These are phyloP conservation scores for Candida oleophila DNA, from an alignment of 805 yeast species.

Conservation along the genomic window DNA sequence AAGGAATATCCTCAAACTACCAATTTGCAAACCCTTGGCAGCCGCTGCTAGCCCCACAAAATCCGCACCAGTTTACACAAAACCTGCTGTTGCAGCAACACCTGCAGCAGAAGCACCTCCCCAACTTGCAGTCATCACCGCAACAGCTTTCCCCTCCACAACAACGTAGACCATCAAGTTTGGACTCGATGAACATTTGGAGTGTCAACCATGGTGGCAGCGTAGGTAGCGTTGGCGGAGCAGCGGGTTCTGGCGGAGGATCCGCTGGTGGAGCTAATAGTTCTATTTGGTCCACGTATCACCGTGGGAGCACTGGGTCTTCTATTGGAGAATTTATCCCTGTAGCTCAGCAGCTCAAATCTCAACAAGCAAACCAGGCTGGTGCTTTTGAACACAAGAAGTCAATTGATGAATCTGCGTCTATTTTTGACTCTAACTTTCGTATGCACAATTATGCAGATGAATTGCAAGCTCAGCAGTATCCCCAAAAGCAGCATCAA, in stretches of 20 bases:
- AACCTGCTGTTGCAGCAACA: slow-evolving; percentile 3
- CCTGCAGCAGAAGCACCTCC: background rate
- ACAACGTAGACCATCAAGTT: slow-evolving; percentile 4
- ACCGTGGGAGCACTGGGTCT: slow-evolving; percentile 1
- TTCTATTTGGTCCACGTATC: slow-evolving; percentile 4
- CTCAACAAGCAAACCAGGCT: background rate
- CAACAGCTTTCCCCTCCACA: background rate
- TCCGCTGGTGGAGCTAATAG: background rate
- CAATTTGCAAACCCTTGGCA: slow-evolving; percentile 7
- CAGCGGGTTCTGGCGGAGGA: background rate
- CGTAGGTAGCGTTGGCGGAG: background rate
- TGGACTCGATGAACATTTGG: slow-evolving; percentile 6
- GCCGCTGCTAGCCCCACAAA: background rate
- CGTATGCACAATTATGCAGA: slow-evolving; percentile 5
- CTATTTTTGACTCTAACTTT: background rate
- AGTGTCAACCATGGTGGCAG: background rate
- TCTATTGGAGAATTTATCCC: slow-evolving; percentile 1
- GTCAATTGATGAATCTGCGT: background rate
- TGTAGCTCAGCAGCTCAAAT: background rate
- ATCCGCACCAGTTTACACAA: slow-evolving; percentile 7
- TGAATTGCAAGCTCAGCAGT: slow-evolving; percentile 1
- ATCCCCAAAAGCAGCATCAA: background rate
- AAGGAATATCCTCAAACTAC: background rate
- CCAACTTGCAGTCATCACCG: background rate
- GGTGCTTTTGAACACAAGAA: background rate